Evolutionary conservation across 176 grass and related monocot species (phyloP), one percentile per base, ranked within the genome.

Genomic region (Triticum monococcum): DNA sequence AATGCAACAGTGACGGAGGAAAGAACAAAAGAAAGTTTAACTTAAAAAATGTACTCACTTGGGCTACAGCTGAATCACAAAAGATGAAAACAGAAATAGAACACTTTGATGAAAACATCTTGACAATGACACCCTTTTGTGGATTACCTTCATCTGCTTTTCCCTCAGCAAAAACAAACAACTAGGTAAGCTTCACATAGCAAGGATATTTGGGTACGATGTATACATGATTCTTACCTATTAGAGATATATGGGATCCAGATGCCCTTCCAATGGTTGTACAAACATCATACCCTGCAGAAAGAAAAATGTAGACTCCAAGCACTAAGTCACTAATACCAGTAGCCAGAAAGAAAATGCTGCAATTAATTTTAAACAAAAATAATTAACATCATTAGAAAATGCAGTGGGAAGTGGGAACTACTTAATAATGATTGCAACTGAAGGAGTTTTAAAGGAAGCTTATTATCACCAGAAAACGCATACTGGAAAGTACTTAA

Each of bases 281-380:
- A 66, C 94, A 99, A 72, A 96, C 94, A 87, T 92, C 89, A 87
- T 96, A 99, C 62, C 97, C 97, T 99, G 62, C 35, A 69, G 46
- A 83, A 20, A 84, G 65, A 13, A 70, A 88, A 85, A 79, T 72
- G 72, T 83, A 40, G 10, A 73, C 8, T 16, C 16, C 26, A 9
- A 76, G 43, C 45, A 76, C 25, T 2, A 31, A 30, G 46, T 54
- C 31, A 64, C 41, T 24, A 5, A 41, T n/a, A 74, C 25, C 32
- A 76, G 68, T 23, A 88, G 56, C 73, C 32, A 83, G 18, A 86
- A 69, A 7, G 23, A 86, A 69, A 73, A 76, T 62, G 75, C 25
- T 26, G 23, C 40, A 48, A 74, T 40, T 8, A 75, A 50, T 14
- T 75, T 28, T 10, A 26, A 28, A 48, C 3, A 75, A 48, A 75